These are phyloP conservation scores for Rosa multiflora DNA, from an alignment of 306 rosid genomes.

Conservation along the genomic window DNA sequence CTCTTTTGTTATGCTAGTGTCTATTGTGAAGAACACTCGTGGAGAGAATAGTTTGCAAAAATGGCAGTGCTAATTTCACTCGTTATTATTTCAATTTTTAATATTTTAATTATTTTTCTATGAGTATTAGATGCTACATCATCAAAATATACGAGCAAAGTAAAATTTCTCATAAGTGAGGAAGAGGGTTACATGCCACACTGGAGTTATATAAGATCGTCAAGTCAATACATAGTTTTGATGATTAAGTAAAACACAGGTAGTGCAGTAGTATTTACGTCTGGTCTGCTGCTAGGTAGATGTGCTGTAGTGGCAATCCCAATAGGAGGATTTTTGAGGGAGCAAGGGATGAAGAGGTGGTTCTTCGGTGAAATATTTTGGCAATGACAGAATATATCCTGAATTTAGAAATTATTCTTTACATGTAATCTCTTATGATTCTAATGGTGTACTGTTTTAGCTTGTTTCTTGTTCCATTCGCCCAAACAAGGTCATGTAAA, in stretches of 20 bases:
- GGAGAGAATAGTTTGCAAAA: neutral
- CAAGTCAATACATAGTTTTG: neutral
- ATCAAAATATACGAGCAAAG: neutral
- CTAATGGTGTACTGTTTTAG: neutral
- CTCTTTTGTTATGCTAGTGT: no score
- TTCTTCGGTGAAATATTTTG: neutral
- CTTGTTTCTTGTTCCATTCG: neutral
- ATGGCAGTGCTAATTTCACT: neutral
- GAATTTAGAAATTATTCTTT: neutral
- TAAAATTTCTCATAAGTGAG: neutral
- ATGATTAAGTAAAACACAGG: neutral
- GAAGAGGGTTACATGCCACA: neutral
- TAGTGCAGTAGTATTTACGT: neutral
- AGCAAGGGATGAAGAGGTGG: neutral
- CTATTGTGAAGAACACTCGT: neutral
- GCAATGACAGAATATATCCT: neutral
- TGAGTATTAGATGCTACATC: neutral
- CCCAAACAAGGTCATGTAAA: neutral
- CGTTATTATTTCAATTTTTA: neutral
- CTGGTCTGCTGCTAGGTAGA: neutral
- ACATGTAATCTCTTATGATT: neutral
- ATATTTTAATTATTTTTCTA: neutral
- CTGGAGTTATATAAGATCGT: neutral
- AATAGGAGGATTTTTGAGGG: neutral
- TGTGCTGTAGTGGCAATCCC: neutral